phyloP scores from a whole-genome alignment of 768 basidiomycete genomes.

The Antrodiella citrinella region DNA sequence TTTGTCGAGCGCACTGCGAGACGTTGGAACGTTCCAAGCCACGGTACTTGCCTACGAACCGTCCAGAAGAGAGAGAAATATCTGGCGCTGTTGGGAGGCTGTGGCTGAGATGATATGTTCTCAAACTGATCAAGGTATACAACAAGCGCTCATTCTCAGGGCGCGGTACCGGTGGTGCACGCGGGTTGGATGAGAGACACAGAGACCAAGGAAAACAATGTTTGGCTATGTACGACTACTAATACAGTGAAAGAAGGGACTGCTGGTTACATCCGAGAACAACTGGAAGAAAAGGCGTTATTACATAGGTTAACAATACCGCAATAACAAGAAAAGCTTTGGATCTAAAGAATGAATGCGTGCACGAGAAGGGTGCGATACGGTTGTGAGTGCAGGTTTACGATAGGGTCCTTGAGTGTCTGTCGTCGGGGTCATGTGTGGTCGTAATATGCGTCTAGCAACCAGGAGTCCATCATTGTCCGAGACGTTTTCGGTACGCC shows the following conservation, averaged over 20 bases:
- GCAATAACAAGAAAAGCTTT: slow-evolving; percentile 1
- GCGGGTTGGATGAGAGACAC: not conserved
- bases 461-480: not conserved
- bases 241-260: not conserved
- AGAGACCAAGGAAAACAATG: not conserved
- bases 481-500: slow-evolving; percentile 16
- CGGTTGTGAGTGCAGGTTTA: slow-evolving; percentile 1
- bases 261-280: slow-evolving; percentile 3
- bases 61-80: too few species aligned
- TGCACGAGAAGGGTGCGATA: too few species aligned
- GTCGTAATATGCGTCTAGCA: not conserved
- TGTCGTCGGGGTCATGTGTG: not conserved
- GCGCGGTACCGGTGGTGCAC: not conserved
- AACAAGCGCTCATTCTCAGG: not conserved
- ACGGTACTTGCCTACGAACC: too few species aligned
- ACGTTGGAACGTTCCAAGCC: too few species aligned
- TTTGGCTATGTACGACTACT: not conserved
- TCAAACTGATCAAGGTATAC: not conserved
- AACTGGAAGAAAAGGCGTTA: not conserved
- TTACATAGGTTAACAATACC: not conserved
- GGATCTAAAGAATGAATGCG: not conserved
- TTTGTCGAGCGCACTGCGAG: too few species aligned
- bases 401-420: too few species aligned
- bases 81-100: not conserved
- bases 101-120: not conserved